A percentile compares a stretch with the other conserved stretches of the same genome.
Evolutionary conservation across 208 protist species (phyloP).

Genomic region (Hexamita inflata): DNA sequence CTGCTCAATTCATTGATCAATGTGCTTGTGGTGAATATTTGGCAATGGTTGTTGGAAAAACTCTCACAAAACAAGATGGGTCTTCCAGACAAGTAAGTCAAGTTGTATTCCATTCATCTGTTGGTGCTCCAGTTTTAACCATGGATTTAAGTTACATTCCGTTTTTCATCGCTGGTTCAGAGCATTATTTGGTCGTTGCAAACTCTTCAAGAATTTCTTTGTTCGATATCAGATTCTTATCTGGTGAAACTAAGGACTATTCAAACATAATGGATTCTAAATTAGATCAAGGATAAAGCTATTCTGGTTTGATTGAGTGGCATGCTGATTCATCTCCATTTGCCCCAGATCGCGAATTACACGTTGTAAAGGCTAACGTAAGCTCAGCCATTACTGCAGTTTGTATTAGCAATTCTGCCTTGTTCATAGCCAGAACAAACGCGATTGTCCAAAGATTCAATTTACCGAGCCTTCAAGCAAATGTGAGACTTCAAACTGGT

Average conservation of each 20-base stretch:
- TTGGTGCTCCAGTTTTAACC: constrained; percentile 9
- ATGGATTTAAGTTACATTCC: constrained; percentile 11
- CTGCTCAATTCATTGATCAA: not conserved
- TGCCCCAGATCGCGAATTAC: not conserved
- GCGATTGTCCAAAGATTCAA: not conserved
- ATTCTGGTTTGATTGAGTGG: not conserved
- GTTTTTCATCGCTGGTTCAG: constrained; percentile 1
- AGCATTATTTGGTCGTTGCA: constrained; percentile 1
- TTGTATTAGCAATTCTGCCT: not conserved
- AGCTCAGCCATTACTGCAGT: not conserved
- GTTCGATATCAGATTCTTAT: not conserved
- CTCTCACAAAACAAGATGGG: not conserved
- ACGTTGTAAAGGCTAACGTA: not conserved
- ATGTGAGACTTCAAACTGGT: not conserved
- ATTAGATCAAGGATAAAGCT: not conserved
- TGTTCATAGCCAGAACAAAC: constrained; percentile 4
- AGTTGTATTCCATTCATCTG: not conserved
- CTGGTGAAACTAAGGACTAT: not conserved
- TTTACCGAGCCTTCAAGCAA: not conserved
- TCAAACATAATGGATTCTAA: not conserved
- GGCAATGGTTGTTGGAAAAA: not conserved
- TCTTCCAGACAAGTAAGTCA: not conserved
- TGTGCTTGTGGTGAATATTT: not conserved
- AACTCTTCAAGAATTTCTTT: not conserved
- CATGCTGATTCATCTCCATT: constrained; percentile 16